phyloP scores from a whole-genome alignment of 2,329 filamentous ascomycete species.

The Pseudogymnoascus sp. region DNA sequence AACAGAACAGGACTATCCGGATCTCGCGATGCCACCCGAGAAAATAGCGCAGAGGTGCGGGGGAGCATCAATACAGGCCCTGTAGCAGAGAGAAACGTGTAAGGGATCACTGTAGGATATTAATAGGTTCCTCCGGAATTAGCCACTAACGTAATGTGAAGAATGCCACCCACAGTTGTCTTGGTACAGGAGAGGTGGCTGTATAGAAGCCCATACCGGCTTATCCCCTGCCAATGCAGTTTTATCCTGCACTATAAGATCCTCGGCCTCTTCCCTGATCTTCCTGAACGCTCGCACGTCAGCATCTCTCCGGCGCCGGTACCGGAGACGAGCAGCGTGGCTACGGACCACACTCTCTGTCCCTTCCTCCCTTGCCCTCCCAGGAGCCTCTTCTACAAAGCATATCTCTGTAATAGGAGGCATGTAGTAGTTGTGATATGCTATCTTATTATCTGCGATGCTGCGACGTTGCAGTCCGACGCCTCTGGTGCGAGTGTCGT shows the following conservation, averaged over 20 bases:
- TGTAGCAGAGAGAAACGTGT: neutral
- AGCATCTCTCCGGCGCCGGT: neutral
- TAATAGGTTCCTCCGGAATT: neutral
- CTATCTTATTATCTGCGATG: neutral
- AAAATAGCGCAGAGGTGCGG: neutral
- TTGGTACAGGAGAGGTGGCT: neutral
- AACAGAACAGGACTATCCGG: constrained; percentile 9
- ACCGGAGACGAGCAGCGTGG: neutral
- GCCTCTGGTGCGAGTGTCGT: neutral
- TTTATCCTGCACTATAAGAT: neutral
- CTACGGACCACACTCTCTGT: neutral
- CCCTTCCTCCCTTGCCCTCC: neutral
- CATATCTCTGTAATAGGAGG: neutral
- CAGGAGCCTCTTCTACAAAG: neutral
- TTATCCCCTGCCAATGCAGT: neutral
- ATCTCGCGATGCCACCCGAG: constrained; percentile 20
- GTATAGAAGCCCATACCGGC: neutral
- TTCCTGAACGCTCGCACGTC: neutral
- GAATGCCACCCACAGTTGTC: neutral
- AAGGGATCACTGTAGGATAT: neutral
- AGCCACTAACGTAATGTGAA: neutral
- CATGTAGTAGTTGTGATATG: neutral
- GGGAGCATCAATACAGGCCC: neutral
- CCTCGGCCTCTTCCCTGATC: neutral
- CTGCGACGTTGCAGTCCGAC: neutral